Evolutionary conservation across 129 eudicot genomes (phyloP).

Genomic region (Rutidosis leptorrhynchoides): DNA sequence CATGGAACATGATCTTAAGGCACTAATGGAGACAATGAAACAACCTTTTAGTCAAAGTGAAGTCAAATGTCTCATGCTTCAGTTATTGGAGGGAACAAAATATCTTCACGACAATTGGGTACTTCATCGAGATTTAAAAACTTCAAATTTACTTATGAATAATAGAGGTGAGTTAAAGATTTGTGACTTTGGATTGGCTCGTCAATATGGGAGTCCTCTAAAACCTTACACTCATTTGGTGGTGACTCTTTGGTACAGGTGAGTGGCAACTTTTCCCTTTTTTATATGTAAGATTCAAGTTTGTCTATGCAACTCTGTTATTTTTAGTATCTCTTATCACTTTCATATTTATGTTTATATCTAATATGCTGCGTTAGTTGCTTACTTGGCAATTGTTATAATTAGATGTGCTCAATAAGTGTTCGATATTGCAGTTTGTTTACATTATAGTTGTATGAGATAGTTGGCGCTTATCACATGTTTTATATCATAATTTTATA

Average conservation of each 20-base stretch:
- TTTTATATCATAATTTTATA: too few relatives aligned
- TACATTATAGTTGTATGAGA: too few relatives aligned
- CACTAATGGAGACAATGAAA: conserved; percentile 81
- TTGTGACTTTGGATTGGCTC: conserved; percentile 95
- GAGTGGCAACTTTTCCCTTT: conserved; percentile 26
- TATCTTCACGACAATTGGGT: conserved; percentile 98
- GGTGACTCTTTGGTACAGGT: conserved; percentile 99
- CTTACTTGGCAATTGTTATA: too few relatives aligned
- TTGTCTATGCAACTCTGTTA: too few relatives aligned
- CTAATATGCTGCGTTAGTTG: too few relatives aligned
- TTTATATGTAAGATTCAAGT: too few relatives aligned
- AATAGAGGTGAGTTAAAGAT: conserved; percentile 93
- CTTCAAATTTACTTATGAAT: conserved; percentile 85
- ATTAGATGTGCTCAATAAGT: too few relatives aligned
- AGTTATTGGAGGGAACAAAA: conserved; percentile 70
- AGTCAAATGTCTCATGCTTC: conserved; percentile 91
- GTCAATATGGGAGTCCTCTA: conserved; percentile 91
- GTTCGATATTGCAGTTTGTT: too few relatives aligned
- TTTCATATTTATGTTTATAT: too few relatives aligned
- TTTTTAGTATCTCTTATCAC: too few relatives aligned
- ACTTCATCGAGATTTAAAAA: conserved; percentile 87
- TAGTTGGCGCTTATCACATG: too few relatives aligned
- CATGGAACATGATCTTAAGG: conserved; percentile 98
- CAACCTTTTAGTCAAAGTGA: conserved; percentile 95
- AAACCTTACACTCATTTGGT: conserved; percentile 96